Evolutionary conservation across 768 basidiomycete genomes (phyloP), one percentile per base, ranked within the genome.

Genomic region (Xerocomellus intermedius): DNA sequence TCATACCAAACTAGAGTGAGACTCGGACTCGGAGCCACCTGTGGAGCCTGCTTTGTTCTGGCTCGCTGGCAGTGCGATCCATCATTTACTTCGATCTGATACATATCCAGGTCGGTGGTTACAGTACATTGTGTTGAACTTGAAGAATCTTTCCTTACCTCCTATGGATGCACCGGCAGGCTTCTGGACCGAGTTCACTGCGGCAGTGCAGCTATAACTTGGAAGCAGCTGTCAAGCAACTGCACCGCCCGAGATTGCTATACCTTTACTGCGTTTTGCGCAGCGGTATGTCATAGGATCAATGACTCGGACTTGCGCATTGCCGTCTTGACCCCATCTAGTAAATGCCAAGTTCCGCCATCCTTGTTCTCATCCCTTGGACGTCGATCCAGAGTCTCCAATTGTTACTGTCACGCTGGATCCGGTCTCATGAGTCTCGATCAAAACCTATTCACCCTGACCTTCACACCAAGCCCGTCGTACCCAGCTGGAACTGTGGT

Each of bases 361-460:
- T 42, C 14, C 42, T 33, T 8, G 6, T 24, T 16, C 26, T 12
- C 42, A 32, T 12, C 24, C 55, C 17, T 30, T 30, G 28, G 9
- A 30, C 28, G 26, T 26, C 26, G 26, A 26, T 26, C 26, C 26
- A 26, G 26, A 26, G 26, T 26, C 38, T 12, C 50, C 19, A 17
- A 46, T 17, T 17, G 42, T 19, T n/a, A 26, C n/a, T n/a, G n/a
- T n/a, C n/a, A 36, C 50, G 7, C 9, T 30, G 8, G 13, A 44
- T 13, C 16, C 13, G 4, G 12, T 22, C 6, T 9, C 36, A 92
- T 92, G 91, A 89, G 89, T 66, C 75, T 94, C 51, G 91, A 93
- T 69, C 81, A 90, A 69, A 93, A 92, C 68, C 75, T 94, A 12
- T 94, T 93, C 74, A 93, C 91, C 3, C 83, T 94, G 51, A 71